phyloP scores from a whole-genome alignment of 2,329 filamentous ascomycete species.

The Aureobasidium pullulans region DNA sequence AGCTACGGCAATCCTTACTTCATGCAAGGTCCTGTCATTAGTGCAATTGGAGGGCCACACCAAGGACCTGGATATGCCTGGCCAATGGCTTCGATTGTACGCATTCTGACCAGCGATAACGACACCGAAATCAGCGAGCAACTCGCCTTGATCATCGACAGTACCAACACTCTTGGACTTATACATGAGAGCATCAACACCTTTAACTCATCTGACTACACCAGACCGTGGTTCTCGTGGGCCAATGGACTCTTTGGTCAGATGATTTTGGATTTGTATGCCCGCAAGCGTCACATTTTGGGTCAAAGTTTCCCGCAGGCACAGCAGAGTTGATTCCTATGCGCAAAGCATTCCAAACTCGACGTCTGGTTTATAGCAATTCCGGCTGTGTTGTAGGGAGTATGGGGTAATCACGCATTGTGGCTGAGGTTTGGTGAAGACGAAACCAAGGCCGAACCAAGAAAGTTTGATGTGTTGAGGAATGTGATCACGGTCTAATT shows the following conservation, averaged over 20 bases:
- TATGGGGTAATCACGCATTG: too few species aligned
- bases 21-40: constrained; percentile 43
- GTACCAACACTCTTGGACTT: constrained; percentile 41
- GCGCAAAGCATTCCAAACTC: too few species aligned
- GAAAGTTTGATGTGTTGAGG: neutral
- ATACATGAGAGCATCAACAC: constrained; percentile 47
- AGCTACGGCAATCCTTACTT: constrained; percentile 41
- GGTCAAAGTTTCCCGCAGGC: constrained; percentile 35
- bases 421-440: too few species aligned
- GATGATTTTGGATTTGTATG: constrained; percentile 40
- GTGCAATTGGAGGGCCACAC: constrained; percentile 43
- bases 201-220: constrained; percentile 40
- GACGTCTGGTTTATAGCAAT: too few species aligned
- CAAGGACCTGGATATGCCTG: constrained; percentile 40
- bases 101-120: constrained; percentile 43
- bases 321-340: neutral
- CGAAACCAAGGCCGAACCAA: too few species aligned
- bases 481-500: too few species aligned
- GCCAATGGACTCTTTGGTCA: constrained; percentile 46
- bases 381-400: too few species aligned
- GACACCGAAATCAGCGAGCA: constrained; percentile 40
- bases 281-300: constrained; percentile 37
- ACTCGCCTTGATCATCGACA: constrained; percentile 38
- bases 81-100: constrained; percentile 46
- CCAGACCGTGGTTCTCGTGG: constrained; percentile 46